These are phyloP conservation scores for Rhizopus microsporus DNA, from an alignment of 371 early-diverging fungal genomes.

Conservation along the genomic window DNA sequence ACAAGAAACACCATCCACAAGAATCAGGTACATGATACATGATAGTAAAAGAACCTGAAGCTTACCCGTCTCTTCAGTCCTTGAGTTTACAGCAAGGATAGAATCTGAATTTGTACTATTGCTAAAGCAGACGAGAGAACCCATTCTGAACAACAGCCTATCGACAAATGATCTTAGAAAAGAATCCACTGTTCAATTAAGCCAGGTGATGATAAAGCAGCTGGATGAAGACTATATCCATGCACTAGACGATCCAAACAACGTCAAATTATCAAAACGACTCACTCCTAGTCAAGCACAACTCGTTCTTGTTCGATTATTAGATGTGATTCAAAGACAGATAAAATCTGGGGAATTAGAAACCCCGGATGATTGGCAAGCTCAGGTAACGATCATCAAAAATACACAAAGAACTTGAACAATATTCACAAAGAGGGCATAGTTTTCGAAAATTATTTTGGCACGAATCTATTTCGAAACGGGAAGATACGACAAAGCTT, in stretches of 20 bases:
- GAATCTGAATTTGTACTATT: conserved; percentile 23
- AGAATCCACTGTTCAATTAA: too few relatives aligned
- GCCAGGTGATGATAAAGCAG: too few relatives aligned
- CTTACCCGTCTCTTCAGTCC: conserved; percentile 7
- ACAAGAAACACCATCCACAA: conserved; percentile 62
- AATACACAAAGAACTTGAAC: conserved; percentile 4
- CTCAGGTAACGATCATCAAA: conserved; percentile 23
- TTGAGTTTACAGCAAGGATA: conserved; percentile 24
- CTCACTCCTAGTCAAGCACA: conserved; percentile 17
- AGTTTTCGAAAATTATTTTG: conserved; percentile 42
- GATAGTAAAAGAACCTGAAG: background rate
- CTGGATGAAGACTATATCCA: conserved; percentile 11
- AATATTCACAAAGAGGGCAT: background rate
- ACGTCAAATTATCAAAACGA: conserved; percentile 19
- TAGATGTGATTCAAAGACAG: conserved; percentile 26
- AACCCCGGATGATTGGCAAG: conserved; percentile 36
- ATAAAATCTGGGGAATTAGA: conserved; percentile 22
- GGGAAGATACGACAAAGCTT: conserved; percentile 35
- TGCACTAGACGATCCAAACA: conserved; percentile 31
- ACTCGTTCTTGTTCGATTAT: conserved; percentile 16
- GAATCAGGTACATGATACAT: conserved; percentile 54
- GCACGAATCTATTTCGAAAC: conserved; percentile 44
- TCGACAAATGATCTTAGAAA: conserved; percentile 1
- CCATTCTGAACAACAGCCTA: conserved; percentile 3
- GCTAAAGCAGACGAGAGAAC: background rate